Evolutionary conservation across 208 protist species (phyloP), one percentile per base, ranked within the genome.

Genomic region (Wallacemonas sp.): DNA sequence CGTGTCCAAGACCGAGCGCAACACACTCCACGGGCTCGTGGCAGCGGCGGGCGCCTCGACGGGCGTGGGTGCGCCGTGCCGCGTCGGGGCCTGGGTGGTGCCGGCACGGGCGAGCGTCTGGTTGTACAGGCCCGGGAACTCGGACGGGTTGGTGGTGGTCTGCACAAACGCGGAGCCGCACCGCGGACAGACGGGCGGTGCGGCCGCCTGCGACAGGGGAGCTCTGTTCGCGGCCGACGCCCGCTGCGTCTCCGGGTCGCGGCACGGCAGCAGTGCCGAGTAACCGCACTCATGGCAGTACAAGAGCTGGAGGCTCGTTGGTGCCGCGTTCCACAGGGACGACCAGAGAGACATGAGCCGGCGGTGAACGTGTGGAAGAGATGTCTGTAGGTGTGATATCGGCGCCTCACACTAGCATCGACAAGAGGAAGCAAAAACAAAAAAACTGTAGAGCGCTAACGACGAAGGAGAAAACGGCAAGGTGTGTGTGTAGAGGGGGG

Each of bases 281-380:
- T 25, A 55, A 10, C 48, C 48, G 26, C 48, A 55, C 26, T 55
- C 48, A 18, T 33, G 29, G 48, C 48, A 61, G 20, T 44, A 61
- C 18, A 23, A 23, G 18, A 61, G 11, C 31, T 61, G 20, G 18
- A 61, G 10, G 8, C 23, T 4, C 8, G 20, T 61, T 4, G 55
- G 38, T 5, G 26, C 5, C 41, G 33, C 33, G 38, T 8, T 25
- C 12, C 38, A 23, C 31, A 61, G 10, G 10, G 38, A 44, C 55
- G n/a, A 44, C 31, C 55, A 61, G 31, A 14, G 7, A 23, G 38
- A 45, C 31, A 57, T 39, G 45, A 16, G n/a, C 14, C 36, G 36
- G 10, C 36, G 36, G 10, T 7, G 7, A 14, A 28, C 20, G 5
- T 52, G 46, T 52, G 46, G 12, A 52, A 52, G 10, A 8, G 20